phyloP scores from a whole-genome alignment of 176 grass and related monocot genomes.

The Triticum urartu region DNA sequence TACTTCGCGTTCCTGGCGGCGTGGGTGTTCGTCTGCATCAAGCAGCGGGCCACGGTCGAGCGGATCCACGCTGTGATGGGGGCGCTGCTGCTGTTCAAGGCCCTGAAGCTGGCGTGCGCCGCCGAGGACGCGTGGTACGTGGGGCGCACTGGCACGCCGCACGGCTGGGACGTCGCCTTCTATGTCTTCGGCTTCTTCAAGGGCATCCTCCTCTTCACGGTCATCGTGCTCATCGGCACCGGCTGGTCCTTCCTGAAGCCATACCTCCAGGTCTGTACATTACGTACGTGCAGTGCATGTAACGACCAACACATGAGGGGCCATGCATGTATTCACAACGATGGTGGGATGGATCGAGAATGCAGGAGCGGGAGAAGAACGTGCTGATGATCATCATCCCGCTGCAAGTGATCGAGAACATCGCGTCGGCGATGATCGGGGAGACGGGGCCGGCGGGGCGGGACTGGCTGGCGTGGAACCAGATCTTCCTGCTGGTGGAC shows the following conservation, averaged over 20 bases:
- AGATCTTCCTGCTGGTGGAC: slow-evolving; percentile 71
- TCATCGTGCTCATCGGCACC: slow-evolving; percentile 73
- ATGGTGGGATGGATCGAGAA: too few relatives aligned
- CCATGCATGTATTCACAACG: background rate
- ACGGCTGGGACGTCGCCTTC: slow-evolving; percentile 75
- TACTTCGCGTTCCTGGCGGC: slow-evolving; percentile 40
- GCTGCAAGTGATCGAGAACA: slow-evolving; percentile 65
- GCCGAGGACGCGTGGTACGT: slow-evolving; percentile 67
- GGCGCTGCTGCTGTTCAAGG: slow-evolving; percentile 77
- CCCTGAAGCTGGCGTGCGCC: slow-evolving; percentile 58
- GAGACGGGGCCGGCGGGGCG: slow-evolving; percentile 52
- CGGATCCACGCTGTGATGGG: slow-evolving; percentile 51
- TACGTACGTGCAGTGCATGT: background rate
- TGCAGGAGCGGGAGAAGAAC: slow-evolving; percentile 64
- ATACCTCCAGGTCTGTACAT: slow-evolving; percentile 46
- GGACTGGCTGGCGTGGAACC: slow-evolving; percentile 62
- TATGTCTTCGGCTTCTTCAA: slow-evolving; percentile 75
- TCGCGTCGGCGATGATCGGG: slow-evolving; percentile 52
- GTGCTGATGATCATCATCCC: slow-evolving; percentile 63
- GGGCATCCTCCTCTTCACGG: slow-evolving; percentile 62
- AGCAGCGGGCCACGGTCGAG: slow-evolving; percentile 34
- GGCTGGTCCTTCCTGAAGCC: slow-evolving; percentile 77
- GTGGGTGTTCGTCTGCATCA: slow-evolving; percentile 35
- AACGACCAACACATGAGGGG: background rate
- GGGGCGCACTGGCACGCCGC: slow-evolving; percentile 53